Conservation (phyloP, 441 rosid species). For the Manihot esculenta region DNA sequence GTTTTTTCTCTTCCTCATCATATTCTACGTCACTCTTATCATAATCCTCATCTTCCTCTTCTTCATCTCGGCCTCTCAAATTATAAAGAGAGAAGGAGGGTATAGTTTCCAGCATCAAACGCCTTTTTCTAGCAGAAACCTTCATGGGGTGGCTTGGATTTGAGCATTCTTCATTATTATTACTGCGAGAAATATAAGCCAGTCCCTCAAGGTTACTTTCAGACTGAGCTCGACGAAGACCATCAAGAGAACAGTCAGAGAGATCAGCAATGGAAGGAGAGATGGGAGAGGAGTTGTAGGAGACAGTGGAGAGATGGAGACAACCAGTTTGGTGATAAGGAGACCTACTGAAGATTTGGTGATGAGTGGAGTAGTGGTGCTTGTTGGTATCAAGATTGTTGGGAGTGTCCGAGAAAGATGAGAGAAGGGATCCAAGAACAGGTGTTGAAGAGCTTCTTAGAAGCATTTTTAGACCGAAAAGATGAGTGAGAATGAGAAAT, state of each 20-base stretch:
- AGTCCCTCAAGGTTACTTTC: conserved; percentile 52
- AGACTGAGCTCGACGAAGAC: conserved; percentile 54
- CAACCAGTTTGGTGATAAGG: conserved; percentile 27
- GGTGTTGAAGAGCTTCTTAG: conserved; percentile 70
- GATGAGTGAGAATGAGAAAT: too few species aligned
- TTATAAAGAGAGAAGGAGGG: conserved; percentile 42
- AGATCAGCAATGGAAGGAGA: conserved; percentile 34
- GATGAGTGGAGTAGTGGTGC: conserved; percentile 17
- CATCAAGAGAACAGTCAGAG: conserved; percentile 9
- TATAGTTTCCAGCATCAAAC: conserved; percentile 38
- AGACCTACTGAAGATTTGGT: conserved; percentile 20
- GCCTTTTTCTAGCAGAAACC: conserved; percentile 29
- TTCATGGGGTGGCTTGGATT: conserved; percentile 26
- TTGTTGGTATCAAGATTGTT: conserved; percentile 31
- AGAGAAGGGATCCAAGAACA: conserved; percentile 53
- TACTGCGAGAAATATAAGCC: conserved; percentile 24
- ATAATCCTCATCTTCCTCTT: conserved; percentile 22
- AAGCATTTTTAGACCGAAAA: conserved; percentile 36
- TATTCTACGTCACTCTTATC: conserved; percentile 12
- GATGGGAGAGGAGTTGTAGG: conserved; percentile 47
- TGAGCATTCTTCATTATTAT: conserved; percentile 13
- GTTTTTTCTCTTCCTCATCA: conserved; percentile 20
- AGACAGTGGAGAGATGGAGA: conserved; percentile 24
- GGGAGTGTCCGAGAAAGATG: conserved; percentile 41
- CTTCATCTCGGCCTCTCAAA: conserved; percentile 16